Conservation (phyloP, 345 rosid genomes). For the Hibiscus mutabilis region DNA sequence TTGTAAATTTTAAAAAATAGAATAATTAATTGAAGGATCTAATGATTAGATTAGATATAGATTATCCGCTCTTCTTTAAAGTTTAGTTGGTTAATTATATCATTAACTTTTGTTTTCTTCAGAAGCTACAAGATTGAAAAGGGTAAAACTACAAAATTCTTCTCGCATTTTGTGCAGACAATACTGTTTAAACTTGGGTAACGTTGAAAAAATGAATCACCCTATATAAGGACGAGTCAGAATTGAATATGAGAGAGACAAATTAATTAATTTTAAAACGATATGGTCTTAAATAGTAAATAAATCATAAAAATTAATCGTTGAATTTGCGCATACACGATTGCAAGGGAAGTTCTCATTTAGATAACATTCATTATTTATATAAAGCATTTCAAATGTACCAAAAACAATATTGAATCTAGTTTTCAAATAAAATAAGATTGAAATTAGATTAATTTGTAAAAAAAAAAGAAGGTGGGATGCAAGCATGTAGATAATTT, state of each 20-base stretch:
- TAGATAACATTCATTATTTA: not conserved
- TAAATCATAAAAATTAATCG: too few relatives aligned
- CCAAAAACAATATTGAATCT: not conserved
- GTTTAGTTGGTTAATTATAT: not conserved
- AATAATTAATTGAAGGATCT: not conserved
- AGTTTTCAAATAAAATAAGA: not conserved
- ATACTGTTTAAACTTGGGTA: too few relatives aligned
- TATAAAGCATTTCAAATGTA: not conserved
- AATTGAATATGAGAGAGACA: too few relatives aligned
- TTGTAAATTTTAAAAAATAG: too few relatives aligned
- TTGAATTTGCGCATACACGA: too few relatives aligned
- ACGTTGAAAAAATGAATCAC: too few relatives aligned
- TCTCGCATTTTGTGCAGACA: too few relatives aligned
- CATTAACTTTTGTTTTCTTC: not conserved
- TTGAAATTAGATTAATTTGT: not conserved
- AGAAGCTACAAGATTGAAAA: not conserved
- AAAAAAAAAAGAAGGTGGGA: not conserved
- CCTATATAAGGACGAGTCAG: too few relatives aligned
- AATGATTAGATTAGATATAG: not conserved
- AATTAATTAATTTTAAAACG: too few relatives aligned
- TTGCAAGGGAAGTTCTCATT: too few relatives aligned
- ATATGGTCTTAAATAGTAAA: too few relatives aligned
- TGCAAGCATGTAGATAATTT: not conserved
- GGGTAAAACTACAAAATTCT: too few relatives aligned
- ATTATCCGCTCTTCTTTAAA: not conserved